Evolutionary conservation across 2,329 filamentous ascomycete genomes (phyloP), one percentile per base, ranked within the genome.

Genomic region (Stagonosporopsis chrysanthemi): DNA sequence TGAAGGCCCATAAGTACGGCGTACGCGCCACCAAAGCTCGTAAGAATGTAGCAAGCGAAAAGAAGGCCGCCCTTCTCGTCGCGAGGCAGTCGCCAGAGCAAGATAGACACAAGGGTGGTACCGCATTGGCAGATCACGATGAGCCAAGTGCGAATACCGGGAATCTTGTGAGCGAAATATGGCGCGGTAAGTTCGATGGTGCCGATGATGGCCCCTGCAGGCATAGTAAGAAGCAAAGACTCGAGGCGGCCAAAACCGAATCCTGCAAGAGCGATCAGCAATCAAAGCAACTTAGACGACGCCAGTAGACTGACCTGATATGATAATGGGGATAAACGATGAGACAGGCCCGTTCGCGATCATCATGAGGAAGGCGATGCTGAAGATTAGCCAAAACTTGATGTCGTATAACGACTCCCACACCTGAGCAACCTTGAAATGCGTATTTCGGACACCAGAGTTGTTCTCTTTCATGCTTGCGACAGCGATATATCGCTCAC

Each of bases 381-480:
- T 56, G 51, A 71, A 69, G 38, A 71, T 57, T 22, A 70, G 39
- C 85, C 84, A 87, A 3, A 84, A 83, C 71, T 84, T 79, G 3
- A 83, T 82, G 60, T 87, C 85, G 12, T 75, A 52, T 3, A 87
- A 67, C 0, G 83, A 81, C 63, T 87, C 84, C 17, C 82, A 77
- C 1, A 88, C 79, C 58, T 94, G 90, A 12, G 82, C 80, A 75
- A 82, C 79, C 60, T 89, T 89, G 74, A 89, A 89, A 60, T 89
- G 82, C 53, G 85, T 86, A 58, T 86, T 89, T 2, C 87, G 87
- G 7, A 90, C 87, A 0, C 90, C 90, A 48, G 90, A 90, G 73
- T 92, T 88, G 67, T 93, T 93, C 36, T 85, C 82, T 0, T 89
- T 83, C 14, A 93, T 84, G 0, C 90, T 83, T 56, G 91, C 90